phyloP scores from a whole-genome alignment of 352 stramenopile species.

The Lagenidium sp. region DNA sequence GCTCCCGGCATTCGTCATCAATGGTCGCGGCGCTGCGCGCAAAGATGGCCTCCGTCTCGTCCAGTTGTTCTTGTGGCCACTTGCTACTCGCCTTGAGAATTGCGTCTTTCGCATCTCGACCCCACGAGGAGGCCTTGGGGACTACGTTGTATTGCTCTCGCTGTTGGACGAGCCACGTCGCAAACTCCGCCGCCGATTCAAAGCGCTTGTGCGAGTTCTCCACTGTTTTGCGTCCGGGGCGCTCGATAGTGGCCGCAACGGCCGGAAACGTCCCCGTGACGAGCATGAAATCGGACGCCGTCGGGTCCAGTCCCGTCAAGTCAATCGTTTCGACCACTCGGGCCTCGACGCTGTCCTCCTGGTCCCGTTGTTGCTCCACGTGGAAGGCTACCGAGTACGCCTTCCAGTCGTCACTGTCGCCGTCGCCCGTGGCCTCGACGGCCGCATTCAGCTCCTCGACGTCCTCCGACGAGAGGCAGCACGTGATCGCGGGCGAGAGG shows the following conservation, averaged over 20 bases:
- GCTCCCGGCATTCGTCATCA: too few species aligned
- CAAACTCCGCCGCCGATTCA: too few species aligned
- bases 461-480: slow-evolving; percentile 34
- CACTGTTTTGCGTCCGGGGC: too few species aligned
- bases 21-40: too few species aligned
- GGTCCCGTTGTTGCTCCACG: slow-evolving; percentile 15
- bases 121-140: too few species aligned
- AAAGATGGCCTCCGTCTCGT: background rate
- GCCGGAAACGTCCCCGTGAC: slow-evolving; percentile 2
- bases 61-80: background rate
- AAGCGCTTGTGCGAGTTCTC: too few species aligned
- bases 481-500: slow-evolving; percentile 36
- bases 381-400: slow-evolving; percentile 25
- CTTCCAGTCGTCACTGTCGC: slow-evolving; percentile 16
- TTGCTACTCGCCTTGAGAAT: background rate
- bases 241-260: too few species aligned
- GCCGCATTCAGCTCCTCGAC: slow-evolving; percentile 15
- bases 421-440: slow-evolving; percentile 11
- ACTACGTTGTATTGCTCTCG: too few species aligned
- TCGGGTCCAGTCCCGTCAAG: too few species aligned
- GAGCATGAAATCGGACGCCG: too few species aligned
- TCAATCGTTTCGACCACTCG: background rate
- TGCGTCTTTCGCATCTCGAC: too few species aligned
- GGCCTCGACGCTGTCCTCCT: slow-evolving; percentile 6
- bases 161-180: too few species aligned